phyloP scores from a whole-genome alignment of 768 basidiomycete species.

The Suillus plorans region DNA sequence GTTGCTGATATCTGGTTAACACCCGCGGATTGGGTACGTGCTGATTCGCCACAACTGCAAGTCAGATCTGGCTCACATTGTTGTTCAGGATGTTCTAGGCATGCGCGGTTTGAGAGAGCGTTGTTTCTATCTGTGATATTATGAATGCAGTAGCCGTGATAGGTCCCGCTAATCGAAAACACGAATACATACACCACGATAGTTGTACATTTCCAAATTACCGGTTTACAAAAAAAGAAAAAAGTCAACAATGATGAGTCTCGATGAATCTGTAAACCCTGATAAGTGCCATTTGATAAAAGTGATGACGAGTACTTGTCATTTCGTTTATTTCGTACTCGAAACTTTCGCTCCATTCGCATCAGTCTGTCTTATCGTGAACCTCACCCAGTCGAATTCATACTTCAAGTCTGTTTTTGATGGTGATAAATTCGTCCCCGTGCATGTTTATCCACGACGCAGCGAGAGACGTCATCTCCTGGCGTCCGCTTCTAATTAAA shows the following conservation, averaged over 20 bases:
- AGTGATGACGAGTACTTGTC: neutral
- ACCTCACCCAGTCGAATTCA: conserved; percentile 27
- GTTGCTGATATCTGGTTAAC: conserved; percentile 90
- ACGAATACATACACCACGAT: neutral
- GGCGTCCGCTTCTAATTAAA: conserved; percentile 48
- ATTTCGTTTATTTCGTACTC: neutral
- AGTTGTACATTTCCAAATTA: neutral
- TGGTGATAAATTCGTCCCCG: conserved; percentile 49
- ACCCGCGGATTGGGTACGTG: conserved; percentile 78
- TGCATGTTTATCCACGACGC: conserved; percentile 49
- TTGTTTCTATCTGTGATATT: conserved; percentile 68
- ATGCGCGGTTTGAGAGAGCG: conserved; percentile 81
- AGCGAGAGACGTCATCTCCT: conserved; percentile 52
- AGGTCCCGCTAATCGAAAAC: neutral
- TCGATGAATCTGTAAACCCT: neutral
- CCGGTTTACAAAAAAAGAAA: neutral
- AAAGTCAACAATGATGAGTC: neutral
- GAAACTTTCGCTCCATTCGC: neutral
- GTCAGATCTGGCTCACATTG: conserved; percentile 1
- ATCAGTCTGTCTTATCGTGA: neutral
- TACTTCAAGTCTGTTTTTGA: conserved; percentile 57
- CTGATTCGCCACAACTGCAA: neutral
- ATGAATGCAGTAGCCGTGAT: neutral
- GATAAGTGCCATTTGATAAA: neutral
- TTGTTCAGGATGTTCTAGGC: conserved; percentile 64